Evolutionary conservation across 2,329 filamentous ascomycete species (phyloP).

Genomic region (Sporothrix variecibatus): DNA sequence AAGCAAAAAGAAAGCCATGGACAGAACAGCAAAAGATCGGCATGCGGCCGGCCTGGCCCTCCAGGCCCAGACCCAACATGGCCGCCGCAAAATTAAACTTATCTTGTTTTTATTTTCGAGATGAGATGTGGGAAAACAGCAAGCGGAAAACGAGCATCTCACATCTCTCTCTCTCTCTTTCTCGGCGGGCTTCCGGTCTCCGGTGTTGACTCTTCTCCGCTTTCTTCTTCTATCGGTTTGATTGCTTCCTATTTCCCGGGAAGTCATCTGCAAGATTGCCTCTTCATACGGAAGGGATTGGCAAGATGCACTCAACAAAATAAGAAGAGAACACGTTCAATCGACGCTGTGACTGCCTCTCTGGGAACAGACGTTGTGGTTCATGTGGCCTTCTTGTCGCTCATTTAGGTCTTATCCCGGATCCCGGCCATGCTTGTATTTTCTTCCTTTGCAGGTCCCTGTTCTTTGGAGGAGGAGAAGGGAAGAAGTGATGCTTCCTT

Average conservation of each 20-base stretch:
- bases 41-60: background rate
- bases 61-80: background rate
- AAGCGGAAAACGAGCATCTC: background rate
- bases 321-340: background rate
- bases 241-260: background rate
- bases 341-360: background rate
- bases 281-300: conserved; percentile 1
- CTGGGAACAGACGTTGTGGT: background rate
- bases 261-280: background rate
- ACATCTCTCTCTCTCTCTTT: background rate
- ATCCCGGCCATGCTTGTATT: background rate
- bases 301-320: background rate
- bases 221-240: background rate
- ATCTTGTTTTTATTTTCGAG: background rate
- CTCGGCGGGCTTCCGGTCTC: background rate
- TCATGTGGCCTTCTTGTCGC: background rate
- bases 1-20: background rate
- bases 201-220: background rate
- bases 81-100: background rate
- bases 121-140: background rate
- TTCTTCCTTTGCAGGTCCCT: background rate
- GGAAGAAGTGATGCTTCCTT: background rate
- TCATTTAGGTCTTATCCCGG: background rate
- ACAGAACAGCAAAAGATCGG: conserved; percentile 4
- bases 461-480: background rate